Evolutionary conservation across 768 basidiomycete genomes (phyloP), one percentile per base, ranked within the genome.

Genomic region (Tricholoma hemisulphureum): DNA sequence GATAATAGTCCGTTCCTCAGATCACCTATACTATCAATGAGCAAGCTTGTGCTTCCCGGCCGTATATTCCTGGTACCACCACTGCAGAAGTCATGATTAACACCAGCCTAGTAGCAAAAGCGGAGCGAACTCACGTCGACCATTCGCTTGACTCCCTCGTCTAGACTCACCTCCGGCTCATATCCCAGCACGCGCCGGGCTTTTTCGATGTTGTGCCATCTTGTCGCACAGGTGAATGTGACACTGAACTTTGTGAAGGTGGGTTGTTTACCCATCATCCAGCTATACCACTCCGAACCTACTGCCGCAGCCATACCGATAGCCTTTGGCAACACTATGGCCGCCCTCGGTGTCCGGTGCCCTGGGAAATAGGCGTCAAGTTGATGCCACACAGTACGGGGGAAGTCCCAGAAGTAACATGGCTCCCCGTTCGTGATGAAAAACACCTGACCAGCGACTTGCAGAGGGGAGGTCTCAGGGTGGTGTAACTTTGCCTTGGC

Each of bases 381-480:
- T 20, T 80, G 78, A 26, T 80, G 74, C 93, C 93, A 98, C n/a
- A 97, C 73, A 2, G 82, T 73, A 6, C 93, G 83, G 28, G 87
- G 80, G 67, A 96, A 87, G 74, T 97, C 95, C 96, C 96, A 99
- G 77, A 98, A 98, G 73, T 93, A 92, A 56, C 87, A 81, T 2
- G 95, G 96, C 69, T 98, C 95, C 60, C 95, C 94, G 67, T 98
- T 98, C 56, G 95, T 95, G 73, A 99, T 91, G 80, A 94, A 96
- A 78, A 95, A 99, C 3, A 75, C 91, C 70, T 98, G 91, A 0
- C 96, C 96, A 4, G 93, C 95, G 53, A 98, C 91, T 62, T 87
- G 82, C 8, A 94, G 78, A 7, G 87, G 85, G 51, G 82, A 81
- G 0, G 70, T 70, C 6, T 80, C 75, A 37, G 78, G 75, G 48